Percentiles rank a stretch among this genome's conserved stretches.
Evolutionary conservation across 352 stramenopile species (phyloP).

Genomic region (Thraustochytrium striatum): DNA sequence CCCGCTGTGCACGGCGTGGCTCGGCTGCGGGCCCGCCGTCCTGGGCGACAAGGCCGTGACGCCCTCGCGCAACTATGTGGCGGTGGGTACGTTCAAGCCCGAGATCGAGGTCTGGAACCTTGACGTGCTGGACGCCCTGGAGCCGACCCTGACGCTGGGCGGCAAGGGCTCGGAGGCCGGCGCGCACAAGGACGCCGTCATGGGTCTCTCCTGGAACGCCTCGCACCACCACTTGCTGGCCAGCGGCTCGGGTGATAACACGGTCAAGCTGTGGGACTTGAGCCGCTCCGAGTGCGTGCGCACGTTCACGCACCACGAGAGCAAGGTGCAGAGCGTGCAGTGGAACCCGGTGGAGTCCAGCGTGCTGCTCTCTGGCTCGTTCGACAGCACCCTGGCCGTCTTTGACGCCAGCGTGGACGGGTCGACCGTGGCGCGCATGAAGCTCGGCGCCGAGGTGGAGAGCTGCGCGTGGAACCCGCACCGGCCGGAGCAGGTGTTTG

Average conservation of each 20-base stretch:
- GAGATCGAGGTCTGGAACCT: constrained; percentile 99
- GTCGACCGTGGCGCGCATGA: constrained; percentile 67
- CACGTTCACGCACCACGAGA: constrained; percentile 95
- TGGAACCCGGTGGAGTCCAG: constrained; percentile 94
- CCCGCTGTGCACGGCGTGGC: constrained; percentile 93
- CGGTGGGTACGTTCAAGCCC: constrained; percentile 97
- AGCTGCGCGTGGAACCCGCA: constrained; percentile 87
- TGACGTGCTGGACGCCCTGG: constrained; percentile 96
- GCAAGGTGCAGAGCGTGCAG: constrained; percentile 93
- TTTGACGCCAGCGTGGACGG: constrained; percentile 58
- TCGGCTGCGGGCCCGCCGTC: constrained; percentile 71
- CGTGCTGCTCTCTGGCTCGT: constrained; percentile 82
- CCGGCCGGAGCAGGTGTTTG: constrained; percentile 82
- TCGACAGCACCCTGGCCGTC: constrained; percentile 88
- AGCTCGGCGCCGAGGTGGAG: constrained; percentile 77
- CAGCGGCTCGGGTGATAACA: constrained; percentile 93
- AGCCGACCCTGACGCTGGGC: constrained; percentile 64
- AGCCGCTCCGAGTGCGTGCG: constrained; percentile 83
- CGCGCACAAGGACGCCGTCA: constrained; percentile 94
- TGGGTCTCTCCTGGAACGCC: constrained; percentile 96
- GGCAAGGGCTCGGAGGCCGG: constrained; percentile 79
- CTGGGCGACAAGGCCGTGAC: constrained; percentile 30
- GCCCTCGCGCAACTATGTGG: constrained; percentile 78
- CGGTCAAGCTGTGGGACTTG: constrained; percentile 93
- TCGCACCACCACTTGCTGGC: constrained; percentile 87